phyloP scores from a whole-genome alignment of 2,329 filamentous ascomycete species.

The Purpureocillium lavendulum region DNA sequence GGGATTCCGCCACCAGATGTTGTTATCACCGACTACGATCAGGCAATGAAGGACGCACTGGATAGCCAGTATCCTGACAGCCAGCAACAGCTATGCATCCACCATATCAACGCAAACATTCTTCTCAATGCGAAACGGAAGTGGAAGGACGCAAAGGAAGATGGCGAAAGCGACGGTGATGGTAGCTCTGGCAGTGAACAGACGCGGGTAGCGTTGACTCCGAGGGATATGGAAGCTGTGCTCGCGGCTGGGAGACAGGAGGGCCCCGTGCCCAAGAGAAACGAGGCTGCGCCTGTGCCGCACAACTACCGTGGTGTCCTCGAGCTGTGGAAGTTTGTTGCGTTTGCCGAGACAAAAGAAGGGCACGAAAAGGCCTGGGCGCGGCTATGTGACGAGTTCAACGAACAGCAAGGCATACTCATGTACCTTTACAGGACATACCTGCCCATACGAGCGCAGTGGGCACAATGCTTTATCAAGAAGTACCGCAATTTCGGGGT shows the following conservation, averaged over 20 bases:
- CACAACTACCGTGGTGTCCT: background rate
- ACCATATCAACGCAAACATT: too few species aligned
- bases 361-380: background rate
- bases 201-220: background rate
- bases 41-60: slow-evolving; percentile 2
- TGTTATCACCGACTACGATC: slow-evolving; percentile 3
- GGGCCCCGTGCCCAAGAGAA: background rate
- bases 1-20: background rate
- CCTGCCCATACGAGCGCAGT: too few species aligned
- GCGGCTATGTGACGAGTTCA: background rate
- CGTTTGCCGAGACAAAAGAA: background rate
- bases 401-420: background rate
- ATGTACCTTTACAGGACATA: background rate
- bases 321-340: background rate
- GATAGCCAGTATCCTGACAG: slow-evolving; percentile 2
- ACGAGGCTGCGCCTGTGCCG: background rate
- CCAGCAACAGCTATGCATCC: background rate
- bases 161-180: too few species aligned
- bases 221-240: background rate
- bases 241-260: background rate
- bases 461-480: too few species aligned
- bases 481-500: slow-evolving; percentile 1
- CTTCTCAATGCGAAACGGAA: too few species aligned
- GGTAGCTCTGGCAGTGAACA: too few species aligned
- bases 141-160: too few species aligned